phyloP scores from a whole-genome alignment of 2,329 filamentous ascomycete genomes.

The Epichloe bromicola region DNA sequence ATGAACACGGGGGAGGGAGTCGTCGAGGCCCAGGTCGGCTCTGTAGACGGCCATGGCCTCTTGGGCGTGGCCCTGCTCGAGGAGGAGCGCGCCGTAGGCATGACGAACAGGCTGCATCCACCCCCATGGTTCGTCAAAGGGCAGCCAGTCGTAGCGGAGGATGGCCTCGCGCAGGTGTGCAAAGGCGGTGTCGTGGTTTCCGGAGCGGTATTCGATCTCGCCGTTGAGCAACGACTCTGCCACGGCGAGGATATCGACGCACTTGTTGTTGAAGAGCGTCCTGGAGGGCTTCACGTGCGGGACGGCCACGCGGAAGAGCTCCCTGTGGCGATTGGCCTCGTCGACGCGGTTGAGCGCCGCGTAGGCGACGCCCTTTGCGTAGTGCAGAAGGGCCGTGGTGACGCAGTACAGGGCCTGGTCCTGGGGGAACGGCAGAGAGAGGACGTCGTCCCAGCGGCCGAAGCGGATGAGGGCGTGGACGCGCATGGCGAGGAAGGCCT shows the following conservation, averaged over 20 bases:
- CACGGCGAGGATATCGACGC: constrained; percentile 45
- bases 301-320: constrained; percentile 37
- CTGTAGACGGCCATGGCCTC: constrained; percentile 44
- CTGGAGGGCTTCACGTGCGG: constrained; percentile 42
- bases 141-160: constrained; percentile 45
- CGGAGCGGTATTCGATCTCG: constrained; percentile 57
- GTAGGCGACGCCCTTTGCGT: constrained; percentile 54
- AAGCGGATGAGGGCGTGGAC: constrained; percentile 62
- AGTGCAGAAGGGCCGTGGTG: constrained; percentile 55
- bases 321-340: constrained; percentile 39
- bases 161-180: constrained; percentile 43
- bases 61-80: constrained; percentile 49
- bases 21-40: constrained; percentile 47
- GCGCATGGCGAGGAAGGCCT: constrained; percentile 54
- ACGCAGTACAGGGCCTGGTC: constrained; percentile 53
- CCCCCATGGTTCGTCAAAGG: constrained; percentile 64
- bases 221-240: constrained; percentile 58
- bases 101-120: constrained; percentile 69
- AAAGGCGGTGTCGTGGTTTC: constrained; percentile 46
- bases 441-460: constrained; percentile 55
- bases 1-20: constrained; percentile 47
- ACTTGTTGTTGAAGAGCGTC: constrained; percentile 32
- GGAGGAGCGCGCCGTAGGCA: constrained; percentile 54
- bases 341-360: constrained; percentile 43
- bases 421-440: constrained; percentile 39